Base-by-base conservation (phyloP, 1,139 yeast species). In the Magnusiomyces clavatus region DNA sequence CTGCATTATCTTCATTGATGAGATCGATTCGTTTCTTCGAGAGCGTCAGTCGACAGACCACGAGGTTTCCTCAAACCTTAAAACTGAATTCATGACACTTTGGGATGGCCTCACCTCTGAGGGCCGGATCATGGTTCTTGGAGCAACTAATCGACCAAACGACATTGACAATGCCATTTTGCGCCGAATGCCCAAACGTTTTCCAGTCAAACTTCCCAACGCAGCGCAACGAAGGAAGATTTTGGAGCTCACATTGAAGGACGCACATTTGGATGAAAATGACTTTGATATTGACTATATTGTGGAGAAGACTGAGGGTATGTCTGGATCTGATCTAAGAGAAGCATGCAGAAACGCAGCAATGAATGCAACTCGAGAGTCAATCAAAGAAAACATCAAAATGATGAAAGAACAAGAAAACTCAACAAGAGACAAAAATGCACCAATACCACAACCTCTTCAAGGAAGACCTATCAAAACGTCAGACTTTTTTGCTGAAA, bases 31-130 rank as follows among this genome's bases (percentile, higher is more conserved):
- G 11, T 90, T 92, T 64, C 73, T 92, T 61, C 77, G 97, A 59
- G 96, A 89, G 64, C 77, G 98, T 56, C 79, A 86, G 36, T 78
- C 89, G 1, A 76, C 76, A 51, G 98, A 92, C 69, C 97, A 92
- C 69, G 98, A 92, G 69, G 92, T 88, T n/a, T 89, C 96, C 46
- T 88, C 97, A 1, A 83, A 86, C 79, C 74, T 92, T 56, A 92
- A 92, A 69, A 96, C 98, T 0, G 98, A 92, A 68, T 92, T 92
- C 64, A 92, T 92, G 97, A 87, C 97, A 0, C 73, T 92, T 54
- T 92, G 98, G 97, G 98, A 92, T 67, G 98, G 98, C 0, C 73
- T 92, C 47, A 69, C 78, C 5, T 78, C 83, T 14, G 81, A 81
- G 51, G 96, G 96, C 1, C 75, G 95, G 51, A 78, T 92, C 5